Conservation (phyloP, 2,329 filamentous ascomycete species). For the Fonsecaea pugnacius region DNA sequence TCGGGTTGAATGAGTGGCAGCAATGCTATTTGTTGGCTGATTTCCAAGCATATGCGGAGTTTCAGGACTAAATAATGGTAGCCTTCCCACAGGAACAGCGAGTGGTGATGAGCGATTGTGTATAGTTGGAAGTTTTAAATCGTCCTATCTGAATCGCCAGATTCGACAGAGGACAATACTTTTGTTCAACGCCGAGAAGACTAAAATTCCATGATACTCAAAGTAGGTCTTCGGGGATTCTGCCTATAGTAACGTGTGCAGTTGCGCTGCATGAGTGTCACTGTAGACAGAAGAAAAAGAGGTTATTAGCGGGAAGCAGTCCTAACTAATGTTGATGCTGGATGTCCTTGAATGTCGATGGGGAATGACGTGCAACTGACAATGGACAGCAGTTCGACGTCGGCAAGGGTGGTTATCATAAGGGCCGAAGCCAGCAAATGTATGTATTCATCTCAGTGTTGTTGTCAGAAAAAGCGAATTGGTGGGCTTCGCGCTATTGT, state of each 20-base stretch:
- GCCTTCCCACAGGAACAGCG: not conserved
- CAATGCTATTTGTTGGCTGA: not conserved
- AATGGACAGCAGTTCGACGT: not conserved
- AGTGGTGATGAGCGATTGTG: not conserved
- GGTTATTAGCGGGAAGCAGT: not conserved
- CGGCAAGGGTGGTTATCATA: not conserved
- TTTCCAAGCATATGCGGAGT: not conserved
- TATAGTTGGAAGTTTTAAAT: not conserved
- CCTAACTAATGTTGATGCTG: not conserved
- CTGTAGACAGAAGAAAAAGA: not conserved
- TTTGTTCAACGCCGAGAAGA: not conserved
- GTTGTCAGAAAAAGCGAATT: conserved; percentile 2
- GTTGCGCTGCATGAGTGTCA: not conserved
- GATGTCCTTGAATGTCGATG: not conserved
- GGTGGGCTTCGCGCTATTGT: conserved; percentile 11
- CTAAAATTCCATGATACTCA: not conserved
- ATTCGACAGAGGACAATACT: not conserved
- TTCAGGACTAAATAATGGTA: not conserved
- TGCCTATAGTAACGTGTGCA: not conserved
- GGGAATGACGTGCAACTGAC: not conserved
- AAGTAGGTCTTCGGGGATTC: not conserved
- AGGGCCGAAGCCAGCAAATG: not conserved
- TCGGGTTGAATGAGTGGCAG: conserved; percentile 39
- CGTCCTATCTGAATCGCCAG: not conserved
- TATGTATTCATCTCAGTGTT: conserved; percentile 1